A percentile compares a stretch with the other conserved stretches of the same genome.
Evolutionary conservation across 2,329 filamentous ascomycete species (phyloP).

Genomic region (Cercospora brassicicola): DNA sequence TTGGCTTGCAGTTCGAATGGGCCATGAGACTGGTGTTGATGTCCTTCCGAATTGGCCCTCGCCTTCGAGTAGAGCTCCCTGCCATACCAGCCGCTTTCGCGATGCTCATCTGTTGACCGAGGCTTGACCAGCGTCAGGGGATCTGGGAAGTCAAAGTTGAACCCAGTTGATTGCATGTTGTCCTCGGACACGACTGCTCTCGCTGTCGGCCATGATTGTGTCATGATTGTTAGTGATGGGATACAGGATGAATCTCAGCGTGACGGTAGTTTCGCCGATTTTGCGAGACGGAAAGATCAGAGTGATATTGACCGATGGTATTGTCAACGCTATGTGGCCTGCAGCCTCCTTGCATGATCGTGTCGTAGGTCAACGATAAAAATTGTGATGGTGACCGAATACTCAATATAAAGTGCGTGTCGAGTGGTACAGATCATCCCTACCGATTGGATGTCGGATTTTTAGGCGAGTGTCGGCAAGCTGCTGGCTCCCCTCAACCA

Average conservation of each 20-base stretch:
- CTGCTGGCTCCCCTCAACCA: background rate
- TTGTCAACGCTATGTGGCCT: background rate
- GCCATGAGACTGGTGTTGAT: background rate
- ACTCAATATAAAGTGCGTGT: background rate
- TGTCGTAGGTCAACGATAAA: background rate
- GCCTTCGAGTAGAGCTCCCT: background rate
- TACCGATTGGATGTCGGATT: background rate
- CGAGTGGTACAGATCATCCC: background rate
- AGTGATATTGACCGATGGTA: background rate
- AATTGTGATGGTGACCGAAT: background rate
- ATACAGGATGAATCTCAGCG: background rate
- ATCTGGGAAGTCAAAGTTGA: constrained; percentile 1
- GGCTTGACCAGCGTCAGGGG: background rate
- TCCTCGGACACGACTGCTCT: background rate
- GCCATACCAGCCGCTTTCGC: background rate
- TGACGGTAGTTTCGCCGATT: background rate
- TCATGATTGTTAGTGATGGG: background rate
- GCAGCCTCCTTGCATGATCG: background rate
- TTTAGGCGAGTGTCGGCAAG: background rate
- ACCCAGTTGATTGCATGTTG: background rate
- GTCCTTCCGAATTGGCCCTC: background rate
- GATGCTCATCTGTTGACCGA: background rate
- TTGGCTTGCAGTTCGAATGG: background rate
- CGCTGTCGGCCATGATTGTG: background rate
- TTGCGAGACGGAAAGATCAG: background rate